These are phyloP conservation scores for Lodderomyces orthopsilosis DNA, from an alignment of 1,139 yeast genomes.

Conservation along the genomic window DNA sequence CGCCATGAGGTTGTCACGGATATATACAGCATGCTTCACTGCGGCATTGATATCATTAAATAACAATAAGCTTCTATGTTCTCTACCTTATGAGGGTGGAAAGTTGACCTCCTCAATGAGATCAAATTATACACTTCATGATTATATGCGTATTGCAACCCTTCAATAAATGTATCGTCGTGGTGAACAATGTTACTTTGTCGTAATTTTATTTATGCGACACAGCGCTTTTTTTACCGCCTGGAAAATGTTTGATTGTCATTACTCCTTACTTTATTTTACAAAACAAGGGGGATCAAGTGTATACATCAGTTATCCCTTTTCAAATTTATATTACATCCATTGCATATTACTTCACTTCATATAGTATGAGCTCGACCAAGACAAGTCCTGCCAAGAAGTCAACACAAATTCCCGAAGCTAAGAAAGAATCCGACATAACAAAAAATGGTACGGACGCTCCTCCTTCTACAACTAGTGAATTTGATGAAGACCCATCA, in stretches of 20 bases:
- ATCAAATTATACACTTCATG: no score
- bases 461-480: slow-evolving; percentile 13
- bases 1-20: no score
- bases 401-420: slow-evolving; percentile 8
- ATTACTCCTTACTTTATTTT: background rate
- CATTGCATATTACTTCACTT: background rate
- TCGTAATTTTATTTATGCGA: background rate
- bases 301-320: background rate
- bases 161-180: no score
- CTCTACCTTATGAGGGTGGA: no score
- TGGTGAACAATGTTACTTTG: no score
- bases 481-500: slow-evolving; percentile 29
- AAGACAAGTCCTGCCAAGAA: slow-evolving; percentile 19
- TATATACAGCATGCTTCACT: no score
- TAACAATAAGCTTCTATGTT: no score
- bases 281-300: background rate
- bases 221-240: background rate
- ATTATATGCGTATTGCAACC: no score
- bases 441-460: slow-evolving; percentile 3
- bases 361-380: slow-evolving; percentile 12
- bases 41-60: no score
- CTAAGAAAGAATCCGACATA: slow-evolving; percentile 10
- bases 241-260: no score
- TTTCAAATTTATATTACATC: background rate
- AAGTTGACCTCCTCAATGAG: no score